Evolutionary conservation across 768 basidiomycete species (phyloP).

Genomic region (Tricholoma bakamatsutake): DNA sequence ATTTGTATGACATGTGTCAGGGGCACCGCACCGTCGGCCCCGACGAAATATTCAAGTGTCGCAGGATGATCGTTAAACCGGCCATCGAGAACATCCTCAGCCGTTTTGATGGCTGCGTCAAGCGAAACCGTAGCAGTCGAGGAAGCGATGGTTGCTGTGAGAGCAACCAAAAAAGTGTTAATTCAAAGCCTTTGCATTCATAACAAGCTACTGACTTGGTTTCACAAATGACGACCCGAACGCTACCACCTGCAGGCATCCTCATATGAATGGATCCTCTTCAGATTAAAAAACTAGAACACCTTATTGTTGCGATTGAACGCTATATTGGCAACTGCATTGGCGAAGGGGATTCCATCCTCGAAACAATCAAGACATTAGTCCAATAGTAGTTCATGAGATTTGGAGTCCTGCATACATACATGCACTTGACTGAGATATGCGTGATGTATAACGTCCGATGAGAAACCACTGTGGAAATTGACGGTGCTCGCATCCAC

Average conservation of each 20-base stretch:
- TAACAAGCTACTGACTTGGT: slow-evolving; percentile 21
- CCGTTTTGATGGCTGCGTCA: slow-evolving; percentile 28
- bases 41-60: slow-evolving; percentile 34
- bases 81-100: slow-evolving; percentile 32
- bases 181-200: background rate
- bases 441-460: slow-evolving; percentile 14
- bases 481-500: slow-evolving; percentile 11
- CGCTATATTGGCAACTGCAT: slow-evolving; percentile 16
- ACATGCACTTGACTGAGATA: slow-evolving; percentile 20
- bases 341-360: slow-evolving; percentile 15
- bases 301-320: slow-evolving; percentile 13
- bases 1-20: slow-evolving; percentile 36
- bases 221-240: slow-evolving; percentile 43
- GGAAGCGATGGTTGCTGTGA: slow-evolving; percentile 20
- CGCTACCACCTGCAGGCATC: slow-evolving; percentile 28
- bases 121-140: slow-evolving; percentile 30
- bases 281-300: background rate
- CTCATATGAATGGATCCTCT: background rate
- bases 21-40: slow-evolving; percentile 30
- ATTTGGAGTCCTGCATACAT: background rate
- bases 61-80: slow-evolving; percentile 35
- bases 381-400: too few species aligned
- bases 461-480: slow-evolving; percentile 14
- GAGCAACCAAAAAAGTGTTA: background rate
- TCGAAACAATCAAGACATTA: background rate